Base-by-base conservation (phyloP, 2,329 filamentous ascomycete species). In the Grosmannia serpens region DNA sequence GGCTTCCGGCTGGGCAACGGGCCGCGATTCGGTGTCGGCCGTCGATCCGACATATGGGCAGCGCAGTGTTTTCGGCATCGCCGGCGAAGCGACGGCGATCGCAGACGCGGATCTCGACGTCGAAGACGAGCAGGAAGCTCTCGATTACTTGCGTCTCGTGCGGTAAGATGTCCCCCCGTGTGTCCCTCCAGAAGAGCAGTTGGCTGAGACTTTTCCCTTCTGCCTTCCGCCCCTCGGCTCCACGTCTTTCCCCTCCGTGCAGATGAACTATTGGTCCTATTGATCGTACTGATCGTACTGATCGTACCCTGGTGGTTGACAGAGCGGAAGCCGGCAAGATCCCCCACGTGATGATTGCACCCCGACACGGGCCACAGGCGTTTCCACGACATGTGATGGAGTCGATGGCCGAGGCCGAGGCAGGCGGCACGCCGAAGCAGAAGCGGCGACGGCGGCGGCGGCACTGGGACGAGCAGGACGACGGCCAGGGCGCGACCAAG, bases 311-410 rank as follows among this genome's bases (percentile, higher is more conserved):
- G 15, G 22, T 27, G 35, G 11, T 35, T n/a, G 24, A 61, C 71
- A 94, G 89, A 74, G 79, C 82, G 64, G 85, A 95, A 80, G 89
- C 89, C n/a, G 82, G 76, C 61, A 73, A 77, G 11, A 86, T 95
- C 38, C 89, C 89, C 1, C 80, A 85, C 63, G 74, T 94, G 13
- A 78, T 94, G 56, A 80, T 84, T 52, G 87, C 85, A 1, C 78
- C 82, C 6, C 80, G 76, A 63, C 69, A 75, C 31, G 80, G 80
- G 0, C 80, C 81, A 1, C 74, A 79, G 64, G 60, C 62, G 1
- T 61, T 59, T 31, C 61, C 62, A n/a, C 58, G 57, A 10, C 46
- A 31, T 2, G 15, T 52, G 44, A 7, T 33, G 13, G n/a, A 26
- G 35, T 15, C 53, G 24, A 24, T 27, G 9, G 54, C 8, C 2